These are phyloP conservation scores for Solanum rostratum DNA, from an alignment of 257 asterid genomes.

Conservation along the genomic window DNA sequence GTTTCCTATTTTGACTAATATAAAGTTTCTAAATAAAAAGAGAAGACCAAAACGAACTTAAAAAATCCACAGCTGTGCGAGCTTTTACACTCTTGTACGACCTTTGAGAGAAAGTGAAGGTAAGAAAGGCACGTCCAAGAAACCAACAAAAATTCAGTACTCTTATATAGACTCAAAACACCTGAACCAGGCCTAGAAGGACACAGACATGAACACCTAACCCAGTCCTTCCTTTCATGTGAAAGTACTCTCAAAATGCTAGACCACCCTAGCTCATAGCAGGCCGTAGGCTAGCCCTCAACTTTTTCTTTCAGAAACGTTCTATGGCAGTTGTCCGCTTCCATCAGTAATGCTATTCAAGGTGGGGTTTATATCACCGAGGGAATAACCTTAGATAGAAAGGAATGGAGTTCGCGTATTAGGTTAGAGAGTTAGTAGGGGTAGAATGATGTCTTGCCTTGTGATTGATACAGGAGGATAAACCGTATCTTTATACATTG, in stretches of 20 bases:
- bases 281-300: background rate
- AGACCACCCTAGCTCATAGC: background rate
- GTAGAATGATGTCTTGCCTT: no score
- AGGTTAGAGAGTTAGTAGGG: no score
- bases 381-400: no score
- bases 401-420: no score
- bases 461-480: no score
- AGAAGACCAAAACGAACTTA: background rate
- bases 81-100: background rate
- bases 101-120: background rate
- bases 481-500: no score
- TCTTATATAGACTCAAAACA: background rate
- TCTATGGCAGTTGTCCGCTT: background rate
- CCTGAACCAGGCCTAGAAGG: background rate
- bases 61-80: background rate
- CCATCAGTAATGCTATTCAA: background rate
- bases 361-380: background rate
- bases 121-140: background rate
- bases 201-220: background rate
- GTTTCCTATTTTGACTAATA: background rate
- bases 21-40: background rate
- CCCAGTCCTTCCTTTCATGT: background rate
- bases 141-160: background rate
- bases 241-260: background rate
- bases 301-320: background rate